Base-by-base conservation (phyloP, 2,329 filamentous ascomycete species). In the Fusarium pseudonygamai region DNA sequence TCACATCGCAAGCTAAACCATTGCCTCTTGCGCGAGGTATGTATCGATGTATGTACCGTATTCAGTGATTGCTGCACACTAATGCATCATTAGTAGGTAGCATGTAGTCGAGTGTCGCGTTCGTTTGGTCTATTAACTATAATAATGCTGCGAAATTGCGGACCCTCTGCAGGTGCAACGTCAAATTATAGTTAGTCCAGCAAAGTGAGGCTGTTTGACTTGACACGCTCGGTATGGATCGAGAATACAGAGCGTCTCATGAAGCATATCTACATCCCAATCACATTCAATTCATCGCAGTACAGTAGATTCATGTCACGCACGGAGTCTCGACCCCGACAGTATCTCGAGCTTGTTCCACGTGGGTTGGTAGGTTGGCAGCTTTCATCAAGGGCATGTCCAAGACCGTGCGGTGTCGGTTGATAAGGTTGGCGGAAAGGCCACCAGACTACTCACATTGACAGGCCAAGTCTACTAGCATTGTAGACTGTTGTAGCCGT, bases 391-490 rank as follows among this genome's bases (percentile, higher is more conserved):
- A 67, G 60, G 60, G 69, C 59, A 69, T 67, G 68, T 67, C 65
- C 55, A 45, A 47, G 60, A 24, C 59, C 71, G 69, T 75, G 75
- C 71, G 59, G 71, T 69, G 34, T 59, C 24, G 39, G 46, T 69
- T 58, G 62, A 70, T 64, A 69, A 72, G 64, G 45, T 60, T 32
- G 57, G 49, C 32, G 43, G 45, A 53, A 39, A 60, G 32, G 50
- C 26, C 36, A 42, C 36, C 50, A 28, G 36, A 40, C 36, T 55
- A 52, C 24, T 43, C 20, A 22, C 40, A 30, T 28, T 37, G 42
- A 58, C 30, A 58, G 55, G 30, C 40, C 22, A 28, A 28, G 28
- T 28, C 28, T 58, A 20, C 42, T 37, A 49, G 32, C 16, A 28
- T 34, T 22, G 32, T 36, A 50, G 40, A 28, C 24, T 40, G 34